Evolutionary conservation across 2,329 filamentous ascomycete species (phyloP).

Genomic region (Aureobasidium sp.): DNA sequence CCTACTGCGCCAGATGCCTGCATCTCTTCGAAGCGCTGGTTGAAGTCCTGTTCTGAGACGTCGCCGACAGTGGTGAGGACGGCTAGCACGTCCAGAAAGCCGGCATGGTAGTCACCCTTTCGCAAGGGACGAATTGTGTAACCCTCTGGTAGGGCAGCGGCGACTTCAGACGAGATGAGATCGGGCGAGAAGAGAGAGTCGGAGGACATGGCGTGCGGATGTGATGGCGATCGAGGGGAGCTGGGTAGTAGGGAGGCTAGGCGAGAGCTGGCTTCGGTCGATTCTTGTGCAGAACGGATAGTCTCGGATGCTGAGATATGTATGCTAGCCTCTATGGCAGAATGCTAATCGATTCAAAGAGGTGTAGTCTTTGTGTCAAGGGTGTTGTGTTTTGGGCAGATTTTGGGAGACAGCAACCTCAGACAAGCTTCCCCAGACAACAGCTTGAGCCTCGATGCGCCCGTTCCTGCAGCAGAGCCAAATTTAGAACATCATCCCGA

Average conservation of each 20-base stretch:
- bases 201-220: background rate
- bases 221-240: background rate
- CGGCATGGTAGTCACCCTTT: slow-evolving; percentile 67
- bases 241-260: background rate
- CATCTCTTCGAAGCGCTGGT: slow-evolving; percentile 78
- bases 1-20: slow-evolving; percentile 27
- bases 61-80: slow-evolving; percentile 92
- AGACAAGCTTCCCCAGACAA: background rate
- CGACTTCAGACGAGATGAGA: slow-evolving; percentile 71
- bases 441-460: background rate
- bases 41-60: slow-evolving; percentile 66
- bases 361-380: background rate
- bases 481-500: background rate
- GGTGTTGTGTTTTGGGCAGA: background rate
- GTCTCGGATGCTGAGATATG: no score
- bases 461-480: slow-evolving; percentile 9
- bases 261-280: background rate
- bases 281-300: no score
- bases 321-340: no score
- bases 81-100: slow-evolving; percentile 85
- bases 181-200: slow-evolving; percentile 63
- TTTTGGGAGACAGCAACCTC: background rate
- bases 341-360: background rate
- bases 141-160: slow-evolving; percentile 64
- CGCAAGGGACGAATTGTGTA: slow-evolving; percentile 79